These are phyloP conservation scores for Agaricus blazei DNA, from an alignment of 768 basidiomycete genomes.

Conservation along the genomic window DNA sequence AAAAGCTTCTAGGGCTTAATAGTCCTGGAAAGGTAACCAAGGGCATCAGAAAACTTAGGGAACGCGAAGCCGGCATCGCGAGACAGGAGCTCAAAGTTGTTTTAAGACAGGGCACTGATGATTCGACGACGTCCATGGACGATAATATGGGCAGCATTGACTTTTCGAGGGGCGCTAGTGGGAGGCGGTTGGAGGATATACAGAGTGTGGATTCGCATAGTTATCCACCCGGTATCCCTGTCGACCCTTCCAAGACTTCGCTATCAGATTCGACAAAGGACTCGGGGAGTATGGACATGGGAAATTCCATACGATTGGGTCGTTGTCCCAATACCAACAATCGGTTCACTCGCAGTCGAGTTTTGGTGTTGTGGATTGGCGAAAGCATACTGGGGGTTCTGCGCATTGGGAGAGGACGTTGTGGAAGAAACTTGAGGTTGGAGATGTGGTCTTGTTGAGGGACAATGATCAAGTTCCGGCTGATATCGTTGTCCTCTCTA, in stretches of 20 bases:
- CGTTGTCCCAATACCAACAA: conserved; percentile 49
- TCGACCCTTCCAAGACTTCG: conserved; percentile 30
- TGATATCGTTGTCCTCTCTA: conserved; percentile 89
- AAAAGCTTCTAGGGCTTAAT: conserved; percentile 68
- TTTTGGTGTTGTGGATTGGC: conserved; percentile 80
- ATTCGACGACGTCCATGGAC: conserved; percentile 31
- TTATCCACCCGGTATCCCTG: conserved; percentile 48
- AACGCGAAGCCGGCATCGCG: conserved; percentile 63
- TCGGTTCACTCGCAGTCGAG: conserved; percentile 52
- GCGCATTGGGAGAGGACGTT: conserved; percentile 92
- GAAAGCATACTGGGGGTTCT: conserved; percentile 58
- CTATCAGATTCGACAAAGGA: conserved; percentile 30
- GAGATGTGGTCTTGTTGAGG: conserved; percentile 86
- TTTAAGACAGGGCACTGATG: conserved; percentile 48
- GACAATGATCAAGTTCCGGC: conserved; percentile 98
- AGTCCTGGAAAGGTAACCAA: conserved; percentile 72
- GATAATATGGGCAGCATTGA: conserved; percentile 40
- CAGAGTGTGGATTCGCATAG: conserved; percentile 61
- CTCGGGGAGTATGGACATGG: conserved; percentile 22
- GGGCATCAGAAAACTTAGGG: conserved; percentile 81
- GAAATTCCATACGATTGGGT: conserved; percentile 20
- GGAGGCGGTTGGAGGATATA: conserved; percentile 59
- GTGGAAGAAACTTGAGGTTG: conserved; percentile 98
- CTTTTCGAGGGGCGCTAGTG: conserved; percentile 38
- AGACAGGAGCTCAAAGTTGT: conserved; percentile 60